Percentiles rank a stretch among this genome's conserved stretches.
Conservation (phyloP, 345 rosid species). For the Citrus sinensis region DNA sequence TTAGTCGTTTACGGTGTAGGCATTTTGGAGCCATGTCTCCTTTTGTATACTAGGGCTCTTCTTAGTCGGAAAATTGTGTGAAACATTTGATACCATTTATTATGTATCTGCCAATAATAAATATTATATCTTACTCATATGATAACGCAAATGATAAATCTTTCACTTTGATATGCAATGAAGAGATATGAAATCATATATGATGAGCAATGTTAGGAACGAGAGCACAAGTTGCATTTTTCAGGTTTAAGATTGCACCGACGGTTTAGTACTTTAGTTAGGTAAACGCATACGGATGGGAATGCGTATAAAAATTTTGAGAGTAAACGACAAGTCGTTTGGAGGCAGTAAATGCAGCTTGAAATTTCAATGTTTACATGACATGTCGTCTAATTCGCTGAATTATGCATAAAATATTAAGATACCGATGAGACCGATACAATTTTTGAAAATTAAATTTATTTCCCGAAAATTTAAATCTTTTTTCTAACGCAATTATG, state of each 20-base stretch:
- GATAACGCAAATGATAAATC: background rate
- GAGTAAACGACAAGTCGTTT: background rate
- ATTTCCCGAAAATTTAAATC: no score
- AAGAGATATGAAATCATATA: background rate
- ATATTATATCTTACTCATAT: background rate
- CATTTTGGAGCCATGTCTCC: background rate
- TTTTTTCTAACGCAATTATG: no score
- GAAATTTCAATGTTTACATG: background rate
- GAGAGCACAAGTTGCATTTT: background rate
- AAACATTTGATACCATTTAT: background rate
- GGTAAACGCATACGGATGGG: background rate
- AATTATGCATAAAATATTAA: background rate
- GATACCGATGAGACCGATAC: no score
- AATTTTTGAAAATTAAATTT: no score
- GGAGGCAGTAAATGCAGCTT: background rate
- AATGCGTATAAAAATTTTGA: background rate
- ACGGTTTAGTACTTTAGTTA: background rate
- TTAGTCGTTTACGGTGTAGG: background rate
- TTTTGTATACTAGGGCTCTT: background rate
- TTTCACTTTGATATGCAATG: background rate
- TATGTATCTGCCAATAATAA: background rate
- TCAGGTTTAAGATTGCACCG: background rate
- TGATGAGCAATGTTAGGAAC: no score
- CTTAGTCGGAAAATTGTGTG: background rate
- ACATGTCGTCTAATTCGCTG: background rate